Evolutionary conservation across 345 rosid genomes (phyloP).

Genomic region (Camelina laxa): DNA sequence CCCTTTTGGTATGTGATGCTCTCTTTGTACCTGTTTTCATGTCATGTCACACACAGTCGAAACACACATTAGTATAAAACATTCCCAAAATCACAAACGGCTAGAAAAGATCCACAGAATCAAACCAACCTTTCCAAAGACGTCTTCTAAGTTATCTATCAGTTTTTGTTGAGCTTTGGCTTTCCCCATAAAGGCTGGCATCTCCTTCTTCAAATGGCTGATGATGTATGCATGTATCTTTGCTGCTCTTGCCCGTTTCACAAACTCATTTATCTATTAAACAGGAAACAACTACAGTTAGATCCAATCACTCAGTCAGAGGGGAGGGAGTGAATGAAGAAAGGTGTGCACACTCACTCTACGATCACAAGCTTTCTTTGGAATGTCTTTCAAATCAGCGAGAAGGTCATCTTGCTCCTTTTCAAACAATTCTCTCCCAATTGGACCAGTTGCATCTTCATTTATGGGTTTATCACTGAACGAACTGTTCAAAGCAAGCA

Average conservation of each 20-base stretch:
- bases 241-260: constrained; percentile 95
- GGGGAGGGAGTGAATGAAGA: not conserved
- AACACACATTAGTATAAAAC: not conserved
- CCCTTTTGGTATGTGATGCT: constrained; percentile 82
- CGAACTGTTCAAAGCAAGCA: constrained; percentile 58
- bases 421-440: constrained; percentile 91
- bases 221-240: constrained; percentile 91
- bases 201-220: constrained; percentile 88
- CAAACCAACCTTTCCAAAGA: constrained; percentile 69
- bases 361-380: constrained; percentile 98
- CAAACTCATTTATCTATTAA: constrained; percentile 87
- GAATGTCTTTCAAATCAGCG: constrained; percentile 84
- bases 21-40: constrained; percentile 75
- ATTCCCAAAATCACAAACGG: not conserved
- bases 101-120: not conserved
- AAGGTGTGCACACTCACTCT: constrained; percentile 64
- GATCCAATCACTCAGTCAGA: constrained; percentile 6
- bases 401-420: constrained; percentile 96
- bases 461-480: constrained; percentile 93
- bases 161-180: constrained; percentile 87
- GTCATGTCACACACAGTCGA: not conserved
- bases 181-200: constrained; percentile 95
- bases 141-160: constrained; percentile 73
- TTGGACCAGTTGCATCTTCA: constrained; percentile 74
- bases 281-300: not conserved